phyloP scores from a whole-genome alignment of 2,329 filamentous ascomycete genomes.

The Pyrenophora teres region DNA sequence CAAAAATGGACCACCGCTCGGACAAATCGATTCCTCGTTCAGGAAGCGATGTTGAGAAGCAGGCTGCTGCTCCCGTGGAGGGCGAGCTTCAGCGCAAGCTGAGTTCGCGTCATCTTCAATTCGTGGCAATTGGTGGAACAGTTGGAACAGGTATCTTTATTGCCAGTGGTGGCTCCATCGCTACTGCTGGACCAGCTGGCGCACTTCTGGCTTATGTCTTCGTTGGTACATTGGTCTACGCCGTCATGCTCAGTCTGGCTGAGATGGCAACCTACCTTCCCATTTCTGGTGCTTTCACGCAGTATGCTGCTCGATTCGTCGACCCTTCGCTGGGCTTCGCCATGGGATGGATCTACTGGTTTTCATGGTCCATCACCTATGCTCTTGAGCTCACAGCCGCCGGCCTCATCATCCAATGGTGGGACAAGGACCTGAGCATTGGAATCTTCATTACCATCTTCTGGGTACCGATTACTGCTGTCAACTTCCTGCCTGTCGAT shows the following conservation, averaged over 20 bases:
- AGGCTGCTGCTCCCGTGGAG: conserved; percentile 23
- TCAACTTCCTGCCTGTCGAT: conserved; percentile 73
- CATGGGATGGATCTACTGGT: conserved; percentile 86
- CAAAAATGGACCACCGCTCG: conserved; percentile 36
- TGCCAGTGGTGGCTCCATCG: conserved; percentile 54
- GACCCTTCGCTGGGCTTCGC: conserved; percentile 74
- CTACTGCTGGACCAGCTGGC: conserved; percentile 55
- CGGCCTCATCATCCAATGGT: conserved; percentile 77
- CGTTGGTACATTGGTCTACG: conserved; percentile 72
- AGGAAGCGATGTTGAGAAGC: conserved; percentile 45
- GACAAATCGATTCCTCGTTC: conserved; percentile 39
- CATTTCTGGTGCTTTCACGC: conserved; percentile 74
- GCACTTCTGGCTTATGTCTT: conserved; percentile 54
- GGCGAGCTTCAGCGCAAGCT: conserved; percentile 45
- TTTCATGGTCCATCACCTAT: conserved; percentile 74
- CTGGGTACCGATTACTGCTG: conserved; percentile 68
- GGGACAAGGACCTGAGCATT: conserved; percentile 65
- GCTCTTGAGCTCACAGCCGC: conserved; percentile 74
- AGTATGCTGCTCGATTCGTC: conserved; percentile 76
- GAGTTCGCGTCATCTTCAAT: conserved; percentile 46
- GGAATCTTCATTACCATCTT: conserved; percentile 76
- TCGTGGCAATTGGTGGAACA: conserved; percentile 49
- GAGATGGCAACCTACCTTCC: conserved; percentile 81
- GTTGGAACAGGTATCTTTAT: conserved; percentile 62
- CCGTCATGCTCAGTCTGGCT: conserved; percentile 67